Base-by-base conservation (phyloP, 495 filamentous ascomycete genomes). In the Cercophora scortea region DNA sequence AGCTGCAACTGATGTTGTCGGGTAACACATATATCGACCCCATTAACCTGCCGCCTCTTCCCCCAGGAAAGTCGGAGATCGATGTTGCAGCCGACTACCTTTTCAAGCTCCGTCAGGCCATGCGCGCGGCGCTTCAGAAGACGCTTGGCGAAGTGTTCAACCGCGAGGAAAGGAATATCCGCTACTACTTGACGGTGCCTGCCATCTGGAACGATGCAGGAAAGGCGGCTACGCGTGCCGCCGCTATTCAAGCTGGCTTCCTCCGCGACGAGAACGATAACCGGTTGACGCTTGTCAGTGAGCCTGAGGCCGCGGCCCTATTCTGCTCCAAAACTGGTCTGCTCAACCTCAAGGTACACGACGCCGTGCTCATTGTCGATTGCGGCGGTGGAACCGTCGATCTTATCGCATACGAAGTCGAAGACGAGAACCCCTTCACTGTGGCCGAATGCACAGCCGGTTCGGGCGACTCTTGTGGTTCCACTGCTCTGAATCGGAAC, bases 11-110 rank as follows among this genome's bases (percentile, higher is more conserved):
- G 42, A 88, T 88, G 84, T 70, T 88, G 49, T 86, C 83, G 17
- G 84, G 84, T 52, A 88, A 88, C 72, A 88, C 84, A 6, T 88
- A 88, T 63, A 88, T 88, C 59, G 84, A 88, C 58, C 84, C 84
- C 47, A 88, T 88, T 68, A 88, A 88, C 75, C 75, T 88, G 50
- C 84, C 84, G 12, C 84, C 84, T 35, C 80, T 88, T 45, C 84
- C 84, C 15, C 84, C 84, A 15, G 84, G 84, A 70, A 88, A 87
- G 72, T 86, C 83, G 12, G 84, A 87, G 63, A 85, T 88, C 65
- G 84, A 88, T 65, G 84, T 88, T 35, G 84, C 84, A 13, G 84
- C 84, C 53, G 84, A 88, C 67, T 88, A 88, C 64, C 79, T 88
- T 12, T 86, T 86, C 74, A 86, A 87, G 66, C 75, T 88, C 19